Conservation (phyloP, 257 asterid species). For the Nemophila menziesii region DNA sequence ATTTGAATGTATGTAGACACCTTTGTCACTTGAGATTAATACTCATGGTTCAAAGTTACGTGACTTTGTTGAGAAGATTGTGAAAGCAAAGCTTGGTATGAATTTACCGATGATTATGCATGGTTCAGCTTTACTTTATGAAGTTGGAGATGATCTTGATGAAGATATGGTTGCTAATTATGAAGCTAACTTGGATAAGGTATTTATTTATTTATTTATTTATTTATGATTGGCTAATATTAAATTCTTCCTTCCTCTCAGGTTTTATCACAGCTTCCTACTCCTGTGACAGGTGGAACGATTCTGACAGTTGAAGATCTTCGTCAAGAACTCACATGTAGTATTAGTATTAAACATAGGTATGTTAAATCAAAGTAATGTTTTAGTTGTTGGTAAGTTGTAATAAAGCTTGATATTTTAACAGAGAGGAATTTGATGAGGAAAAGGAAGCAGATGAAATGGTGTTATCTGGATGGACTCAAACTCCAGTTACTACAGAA, state of each 20-base stretch:
- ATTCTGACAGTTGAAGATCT: constrained; percentile 88
- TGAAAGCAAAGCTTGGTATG: constrained; percentile 89
- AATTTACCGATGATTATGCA: constrained; percentile 79
- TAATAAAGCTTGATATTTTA: constrained; percentile 7
- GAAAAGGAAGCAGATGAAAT: constrained; percentile 93
- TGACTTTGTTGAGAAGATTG: constrained; percentile 84
- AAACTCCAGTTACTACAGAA: constrained; percentile 25
- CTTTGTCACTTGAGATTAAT: constrained; percentile 81
- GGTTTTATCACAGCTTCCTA: constrained; percentile 79
- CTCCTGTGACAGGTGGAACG: constrained; percentile 79
- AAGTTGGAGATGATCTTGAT: constrained; percentile 95
- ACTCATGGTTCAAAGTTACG: constrained; percentile 68
- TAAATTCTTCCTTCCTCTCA: constrained; percentile 19
- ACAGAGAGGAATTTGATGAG: constrained; percentile 85
- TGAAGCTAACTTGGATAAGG: constrained; percentile 91
- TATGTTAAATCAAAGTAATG: constrained; percentile 19
- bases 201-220: constrained; percentile 12
- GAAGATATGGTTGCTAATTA: constrained; percentile 78
- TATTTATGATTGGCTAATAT: neutral
- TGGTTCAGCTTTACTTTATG: constrained; percentile 78
- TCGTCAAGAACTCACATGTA: constrained; percentile 84
- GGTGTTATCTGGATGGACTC: constrained; percentile 83
- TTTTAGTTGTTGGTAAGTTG: constrained; percentile 3
- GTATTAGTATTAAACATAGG: constrained; percentile 81
- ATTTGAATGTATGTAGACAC: constrained; percentile 49